Evolutionary conservation across 352 stramenopile species (phyloP).

Genomic region (Pythium periplocum): DNA sequence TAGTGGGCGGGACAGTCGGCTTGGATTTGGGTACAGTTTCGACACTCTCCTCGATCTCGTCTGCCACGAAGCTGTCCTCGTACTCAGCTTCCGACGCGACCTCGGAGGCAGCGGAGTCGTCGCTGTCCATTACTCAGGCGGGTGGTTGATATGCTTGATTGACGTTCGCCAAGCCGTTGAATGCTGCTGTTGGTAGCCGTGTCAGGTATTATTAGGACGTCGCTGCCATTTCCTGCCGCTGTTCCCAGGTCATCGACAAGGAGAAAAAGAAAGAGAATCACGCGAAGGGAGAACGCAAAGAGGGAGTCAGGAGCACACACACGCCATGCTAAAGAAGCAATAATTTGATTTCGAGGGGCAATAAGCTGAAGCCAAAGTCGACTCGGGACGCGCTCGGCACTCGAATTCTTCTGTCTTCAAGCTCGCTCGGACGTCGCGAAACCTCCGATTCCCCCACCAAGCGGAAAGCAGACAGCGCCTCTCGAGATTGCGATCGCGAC

Average conservation of each 20-base stretch:
- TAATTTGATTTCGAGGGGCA: constrained; percentile 13
- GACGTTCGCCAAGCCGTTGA: too few relatives aligned
- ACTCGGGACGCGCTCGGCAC: too few relatives aligned
- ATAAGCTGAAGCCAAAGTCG: neutral
- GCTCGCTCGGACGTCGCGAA: too few relatives aligned
- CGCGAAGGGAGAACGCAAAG: neutral
- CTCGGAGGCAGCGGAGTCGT: constrained; percentile 65
- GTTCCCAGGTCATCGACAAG: neutral
- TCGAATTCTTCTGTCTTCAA: too few relatives aligned
- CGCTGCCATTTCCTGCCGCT: too few relatives aligned
- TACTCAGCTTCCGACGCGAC: constrained; percentile 52
- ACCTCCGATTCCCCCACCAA: constrained; percentile 5
- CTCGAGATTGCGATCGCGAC: neutral
- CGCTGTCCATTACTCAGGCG: constrained; percentile 43
- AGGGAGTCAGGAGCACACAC: too few relatives aligned
- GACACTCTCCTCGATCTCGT: constrained; percentile 47
- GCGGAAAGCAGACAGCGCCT: constrained; percentile 9
- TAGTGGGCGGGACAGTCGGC: neutral
- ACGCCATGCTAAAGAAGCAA: constrained; percentile 17
- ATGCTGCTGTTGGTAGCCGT: too few relatives aligned
- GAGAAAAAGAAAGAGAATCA: constrained; percentile 3
- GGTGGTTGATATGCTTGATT: too few relatives aligned
- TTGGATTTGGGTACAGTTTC: constrained; percentile 4
- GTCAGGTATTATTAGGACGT: too few relatives aligned
- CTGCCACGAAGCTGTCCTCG: constrained; percentile 39